A percentile compares a stretch with the other conserved stretches of the same genome.
These are phyloP conservation scores for Cladophialophora immunda DNA, from an alignment of 2,329 filamentous ascomycete genomes.

Conservation along the genomic window DNA sequence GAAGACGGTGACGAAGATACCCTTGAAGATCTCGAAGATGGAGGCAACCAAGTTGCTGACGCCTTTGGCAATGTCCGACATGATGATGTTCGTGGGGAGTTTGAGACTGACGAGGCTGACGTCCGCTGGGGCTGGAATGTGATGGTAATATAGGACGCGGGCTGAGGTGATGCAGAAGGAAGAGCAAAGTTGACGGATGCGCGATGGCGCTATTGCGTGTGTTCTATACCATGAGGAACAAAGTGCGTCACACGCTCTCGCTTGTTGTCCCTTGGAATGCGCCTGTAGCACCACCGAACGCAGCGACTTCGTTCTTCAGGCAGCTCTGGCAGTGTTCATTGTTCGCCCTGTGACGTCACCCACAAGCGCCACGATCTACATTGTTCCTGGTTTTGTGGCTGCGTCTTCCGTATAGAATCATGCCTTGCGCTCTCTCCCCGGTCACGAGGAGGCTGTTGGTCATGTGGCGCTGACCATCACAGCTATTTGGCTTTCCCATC, in stretches of 20 bases:
- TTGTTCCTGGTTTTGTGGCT: conserved; percentile 37
- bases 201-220: neutral
- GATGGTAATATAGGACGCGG: neutral
- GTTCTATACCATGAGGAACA: neutral
- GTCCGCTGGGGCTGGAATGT: neutral
- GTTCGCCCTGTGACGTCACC: conserved; percentile 34
- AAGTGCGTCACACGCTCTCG: conserved; percentile 19
- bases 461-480: neutral
- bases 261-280: conserved; percentile 16
- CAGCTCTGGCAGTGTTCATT: conserved; percentile 16
- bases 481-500: neutral
- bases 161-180: neutral
- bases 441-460: neutral
- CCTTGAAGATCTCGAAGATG: conserved; percentile 36
- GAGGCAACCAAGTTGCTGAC: conserved; percentile 33
- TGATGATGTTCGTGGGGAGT: conserved; percentile 15
- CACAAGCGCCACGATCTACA: conserved; percentile 9
- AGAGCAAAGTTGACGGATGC: neutral
- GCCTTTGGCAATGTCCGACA: conserved; percentile 36
- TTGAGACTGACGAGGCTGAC: neutral
- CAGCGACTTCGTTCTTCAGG: neutral
- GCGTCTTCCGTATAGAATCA: neutral
- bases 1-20: conserved; percentile 32
- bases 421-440: neutral
- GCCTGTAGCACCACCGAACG: conserved; percentile 3